Evolutionary conservation across 306 rosid species (phyloP), one percentile per base, ranked within the genome.

Genomic region (Medicago arabica): DNA sequence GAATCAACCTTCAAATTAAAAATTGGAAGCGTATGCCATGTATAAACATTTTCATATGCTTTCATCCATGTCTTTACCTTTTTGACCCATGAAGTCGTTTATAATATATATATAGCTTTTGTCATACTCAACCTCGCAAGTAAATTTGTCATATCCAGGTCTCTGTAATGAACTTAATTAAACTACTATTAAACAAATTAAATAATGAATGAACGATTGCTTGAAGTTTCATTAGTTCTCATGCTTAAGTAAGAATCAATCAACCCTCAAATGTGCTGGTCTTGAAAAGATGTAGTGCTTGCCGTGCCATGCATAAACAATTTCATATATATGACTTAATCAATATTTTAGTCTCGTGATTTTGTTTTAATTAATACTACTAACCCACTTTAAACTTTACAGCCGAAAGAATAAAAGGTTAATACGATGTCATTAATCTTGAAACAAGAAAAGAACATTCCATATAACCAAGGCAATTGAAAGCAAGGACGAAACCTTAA

Each of bases 331-430:
- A 55, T 58, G 59, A 38, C 58, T 4, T n/a, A 21, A 2, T 50
- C 19, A 9, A 16, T 66, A 55, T 49, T 72, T 53, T 43, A 23
- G 65, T 71, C 58, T 64, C 14, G 19, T 38, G 49, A 73, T 46
- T 63, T 64, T 55, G n/a, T 36, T 34, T 73, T 50, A 25, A 47
- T 55, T 77, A 5, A 46, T 34, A 47, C 65, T 71, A 68, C 67
- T 75, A 31, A 68, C 60, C 18, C 69, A 61, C 82, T 83, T 78
- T 62, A 75, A 54, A 78, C 83, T 84, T 81, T 81, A 61, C 70
- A 78, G 90, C 94, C 94, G 91, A 89, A 89, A 89, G 90, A 80
- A 75, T 34, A 34, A 83, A 82, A 75, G 82, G 77, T 47, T 66
- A 54, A 9, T 54, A 54, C 18, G 18, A 18, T 3, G 28, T 4